Evolutionary conservation across 2,329 filamentous ascomycete species (phyloP).

Genomic region (Cercospora sp.): DNA sequence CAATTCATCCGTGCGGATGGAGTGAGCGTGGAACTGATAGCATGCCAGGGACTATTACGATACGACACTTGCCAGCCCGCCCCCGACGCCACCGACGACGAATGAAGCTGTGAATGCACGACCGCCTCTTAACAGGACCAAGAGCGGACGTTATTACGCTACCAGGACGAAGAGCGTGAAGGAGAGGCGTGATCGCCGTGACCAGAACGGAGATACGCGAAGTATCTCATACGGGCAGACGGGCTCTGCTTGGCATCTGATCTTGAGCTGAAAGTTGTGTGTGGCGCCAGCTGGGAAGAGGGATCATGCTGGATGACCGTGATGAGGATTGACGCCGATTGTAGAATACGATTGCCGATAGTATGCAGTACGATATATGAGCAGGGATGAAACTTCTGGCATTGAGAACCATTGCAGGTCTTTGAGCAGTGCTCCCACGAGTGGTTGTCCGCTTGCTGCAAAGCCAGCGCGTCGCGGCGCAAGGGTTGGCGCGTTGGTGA

Average conservation of each 20-base stretch:
- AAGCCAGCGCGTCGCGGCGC: not conserved
- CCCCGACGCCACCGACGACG: not conserved
- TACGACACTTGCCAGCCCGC: not conserved
- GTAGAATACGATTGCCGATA: conserved; percentile 4
- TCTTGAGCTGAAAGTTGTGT: conserved; percentile 6
- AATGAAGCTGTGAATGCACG: not conserved
- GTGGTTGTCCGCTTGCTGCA: not conserved
- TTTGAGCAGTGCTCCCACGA: not conserved
- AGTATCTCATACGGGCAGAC: conserved; percentile 11
- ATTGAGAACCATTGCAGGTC: not conserved
- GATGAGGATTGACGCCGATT: conserved; percentile 3
- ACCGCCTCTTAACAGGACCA: conserved; percentile 9
- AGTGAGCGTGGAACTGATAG: conserved; percentile 9
- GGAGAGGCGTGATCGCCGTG: conserved; percentile 11
- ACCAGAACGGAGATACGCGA: conserved; percentile 1
- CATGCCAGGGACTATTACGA: not conserved
- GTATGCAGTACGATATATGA: not conserved
- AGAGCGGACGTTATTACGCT: conserved; percentile 17
- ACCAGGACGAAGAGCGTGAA: conserved; percentile 11
- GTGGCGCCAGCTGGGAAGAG: not conserved
- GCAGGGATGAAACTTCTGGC: not conserved
- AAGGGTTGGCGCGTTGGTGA: not conserved
- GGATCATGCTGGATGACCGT: conserved; percentile 5
- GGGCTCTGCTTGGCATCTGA: conserved; percentile 14
- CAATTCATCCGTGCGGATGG: not conserved